A percentile compares a stretch with the other conserved stretches of the same genome.
phyloP scores from a whole-genome alignment of 805 yeast species.

The Candida vartiovaarae region DNA sequence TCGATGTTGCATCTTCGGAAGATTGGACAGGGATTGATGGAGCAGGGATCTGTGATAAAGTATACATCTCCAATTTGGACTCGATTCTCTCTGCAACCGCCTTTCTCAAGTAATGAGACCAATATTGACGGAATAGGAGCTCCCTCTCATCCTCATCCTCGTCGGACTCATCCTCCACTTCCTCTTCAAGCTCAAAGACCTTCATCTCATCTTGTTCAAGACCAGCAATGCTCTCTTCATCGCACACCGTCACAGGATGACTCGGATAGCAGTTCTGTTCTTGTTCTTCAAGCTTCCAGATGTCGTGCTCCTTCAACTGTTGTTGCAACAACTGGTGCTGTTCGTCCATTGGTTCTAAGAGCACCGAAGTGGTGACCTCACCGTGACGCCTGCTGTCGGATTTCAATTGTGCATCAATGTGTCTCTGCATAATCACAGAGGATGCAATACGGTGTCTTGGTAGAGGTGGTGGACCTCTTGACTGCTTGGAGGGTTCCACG shows the following conservation, averaged over 20 bases:
- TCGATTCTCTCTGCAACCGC: slow-evolving; percentile 19
- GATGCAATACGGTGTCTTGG: slow-evolving; percentile 23
- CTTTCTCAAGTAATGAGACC: slow-evolving; percentile 14
- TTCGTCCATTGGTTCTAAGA: slow-evolving; percentile 9
- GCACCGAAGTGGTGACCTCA: background rate
- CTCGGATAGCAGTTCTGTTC: slow-evolving; percentile 4
- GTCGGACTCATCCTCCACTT: slow-evolving; percentile 1
- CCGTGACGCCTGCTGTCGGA: background rate
- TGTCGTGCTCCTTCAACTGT: background rate
- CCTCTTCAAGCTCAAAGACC: slow-evolving; percentile 3
- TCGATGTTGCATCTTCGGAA: slow-evolving; percentile 3
- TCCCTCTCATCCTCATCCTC: slow-evolving; percentile 8
- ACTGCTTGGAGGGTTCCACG: background rate
- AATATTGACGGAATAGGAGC: slow-evolving; percentile 6
- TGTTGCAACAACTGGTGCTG: background rate
- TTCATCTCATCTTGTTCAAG: background rate
- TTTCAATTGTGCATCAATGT: slow-evolving; percentile 1
- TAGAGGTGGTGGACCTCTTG: slow-evolving; percentile 17
- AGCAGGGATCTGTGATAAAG: slow-evolving; percentile 11
- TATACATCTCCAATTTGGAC: slow-evolving; percentile 15
- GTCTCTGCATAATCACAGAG: slow-evolving; percentile 9
- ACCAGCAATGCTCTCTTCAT: slow-evolving; percentile 3
- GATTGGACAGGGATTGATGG: slow-evolving; percentile 6
- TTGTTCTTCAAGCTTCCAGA: background rate
- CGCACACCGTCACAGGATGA: slow-evolving; percentile 7